phyloP scores from a whole-genome alignment of 1,284 basidiomycete species.

The Fomitopsis schrenkii region DNA sequence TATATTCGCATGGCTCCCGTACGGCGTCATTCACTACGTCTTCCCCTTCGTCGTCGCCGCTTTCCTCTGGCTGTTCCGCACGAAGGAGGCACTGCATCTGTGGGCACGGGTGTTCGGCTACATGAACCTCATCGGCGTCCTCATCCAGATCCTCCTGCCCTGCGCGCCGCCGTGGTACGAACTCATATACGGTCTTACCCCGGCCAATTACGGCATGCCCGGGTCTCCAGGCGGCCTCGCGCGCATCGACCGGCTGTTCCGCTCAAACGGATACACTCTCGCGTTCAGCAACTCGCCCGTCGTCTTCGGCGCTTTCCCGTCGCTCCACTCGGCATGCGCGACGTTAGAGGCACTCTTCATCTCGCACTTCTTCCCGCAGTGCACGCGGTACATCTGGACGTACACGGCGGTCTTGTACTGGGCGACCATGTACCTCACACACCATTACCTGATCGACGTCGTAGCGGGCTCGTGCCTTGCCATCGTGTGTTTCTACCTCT shows the following conservation, averaged over 20 bases:
- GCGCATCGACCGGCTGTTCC: slow-evolving; percentile 89
- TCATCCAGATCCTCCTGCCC: slow-evolving; percentile 87
- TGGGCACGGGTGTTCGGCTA: slow-evolving; percentile 92
- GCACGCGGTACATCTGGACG: slow-evolving; percentile 69
- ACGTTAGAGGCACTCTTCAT: slow-evolving; percentile 94
- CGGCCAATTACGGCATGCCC: slow-evolving; percentile 88
- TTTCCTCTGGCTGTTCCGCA: slow-evolving; percentile 77
- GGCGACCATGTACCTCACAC: slow-evolving; percentile 98
- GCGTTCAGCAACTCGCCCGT: slow-evolving; percentile 90
- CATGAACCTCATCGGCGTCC: slow-evolving; percentile 88
- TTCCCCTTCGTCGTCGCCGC: slow-evolving; percentile 79
- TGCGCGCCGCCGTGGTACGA: slow-evolving; percentile 99
- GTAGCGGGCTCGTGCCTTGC: slow-evolving; percentile 92
- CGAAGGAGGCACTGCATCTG: slow-evolving; percentile 77
- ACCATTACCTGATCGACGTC: slow-evolving; percentile 97
- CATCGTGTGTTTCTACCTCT: slow-evolving; percentile 84
- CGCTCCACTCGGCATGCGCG: slow-evolving; percentile 86
- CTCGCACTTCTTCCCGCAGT: slow-evolving; percentile 90
- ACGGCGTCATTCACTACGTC: slow-evolving; percentile 89
- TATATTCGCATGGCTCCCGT: slow-evolving; percentile 93
- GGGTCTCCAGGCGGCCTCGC: slow-evolving; percentile 93
- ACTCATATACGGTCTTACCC: slow-evolving; percentile 93
- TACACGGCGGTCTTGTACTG: slow-evolving; percentile 93
- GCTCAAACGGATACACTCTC: slow-evolving; percentile 73
- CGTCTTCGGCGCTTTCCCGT: slow-evolving; percentile 96